Base-by-base conservation (phyloP, 306 rosid genomes). In the Fagus crenata region DNA sequence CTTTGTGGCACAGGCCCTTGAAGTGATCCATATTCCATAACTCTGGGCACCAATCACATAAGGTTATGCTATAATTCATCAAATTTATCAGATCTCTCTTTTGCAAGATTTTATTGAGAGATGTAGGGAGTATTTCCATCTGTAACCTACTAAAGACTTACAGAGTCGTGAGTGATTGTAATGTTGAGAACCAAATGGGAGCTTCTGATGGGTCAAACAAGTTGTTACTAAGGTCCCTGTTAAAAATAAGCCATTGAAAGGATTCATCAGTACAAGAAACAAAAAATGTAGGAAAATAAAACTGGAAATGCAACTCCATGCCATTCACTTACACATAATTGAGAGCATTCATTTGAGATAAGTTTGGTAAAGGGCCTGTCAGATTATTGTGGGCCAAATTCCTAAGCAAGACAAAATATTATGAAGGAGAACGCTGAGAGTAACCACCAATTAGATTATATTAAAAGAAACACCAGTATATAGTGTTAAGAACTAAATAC, bases 161-260 rank as follows among this genome's bases (percentile, higher is more conserved):
- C 99, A 95, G 69, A 51, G 97, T 92, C 70, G 97, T 95, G 75
- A 95, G 93, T 55, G 86, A 78, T 55, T 85, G 81, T 56, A 90
- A 85, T 75, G 78, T 58, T 56, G 89, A 75, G 83, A 95, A 83
- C 99, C 99, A 95, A 73, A 7, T 7, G 22, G 99, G 99, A 78
- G 96, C 88, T 78, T 72, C 87, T 33, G 96, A 79, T 58, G 92
- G 65, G 58, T 83, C 85, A 81, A 95, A 95, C 72, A 89, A 77
- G 88, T 95, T 95, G 85, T 87, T 89, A 77, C 97, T 92, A 54
- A 95, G 91, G 89, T 95, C 97, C 81, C 99, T 95, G 82, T 28
- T 65, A 78, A 71, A 46, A 42, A 68, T 54, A 71, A 77, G 67
- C 43, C 46, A 76, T 43, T 56, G 43, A 53, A 43, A 40, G 49